Evolutionary conservation across 345 rosid genomes (phyloP).

Genomic region (Arabidopsis thaliana): TAIR10.1 NC_003075.7:15775501-15776000

Average conservation of each 20-base stretch:
- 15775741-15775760: conserved; percentile 87
- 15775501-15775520: conserved; percentile 75
- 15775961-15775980: conserved; percentile 82
- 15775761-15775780: conserved; percentile 48
- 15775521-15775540: conserved; percentile 67
- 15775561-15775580: conserved; percentile 79
- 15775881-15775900: conserved; percentile 25
- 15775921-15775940: conserved; percentile 13
- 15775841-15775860: neutral
- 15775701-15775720: conserved; percentile 91
- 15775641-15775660: conserved; percentile 58
- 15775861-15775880: conserved; percentile 24
- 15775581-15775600: conserved; percentile 72
- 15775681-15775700: conserved; percentile 70
- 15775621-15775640: conserved; percentile 55
- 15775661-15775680: conserved; percentile 59
- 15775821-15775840: conserved; percentile 15
- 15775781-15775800: neutral
- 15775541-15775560: conserved; percentile 90
- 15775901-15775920: conserved; percentile 7
- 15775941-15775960: conserved; percentile 44
- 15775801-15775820: conserved; percentile 18
- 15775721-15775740: conserved; percentile 97
- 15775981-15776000: conserved; percentile 76
- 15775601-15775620: conserved; percentile 50